These are phyloP conservation scores for Mortierella sp. DNA, from an alignment of 371 early-diverging fungal species.

Conservation along the genomic window DNA sequence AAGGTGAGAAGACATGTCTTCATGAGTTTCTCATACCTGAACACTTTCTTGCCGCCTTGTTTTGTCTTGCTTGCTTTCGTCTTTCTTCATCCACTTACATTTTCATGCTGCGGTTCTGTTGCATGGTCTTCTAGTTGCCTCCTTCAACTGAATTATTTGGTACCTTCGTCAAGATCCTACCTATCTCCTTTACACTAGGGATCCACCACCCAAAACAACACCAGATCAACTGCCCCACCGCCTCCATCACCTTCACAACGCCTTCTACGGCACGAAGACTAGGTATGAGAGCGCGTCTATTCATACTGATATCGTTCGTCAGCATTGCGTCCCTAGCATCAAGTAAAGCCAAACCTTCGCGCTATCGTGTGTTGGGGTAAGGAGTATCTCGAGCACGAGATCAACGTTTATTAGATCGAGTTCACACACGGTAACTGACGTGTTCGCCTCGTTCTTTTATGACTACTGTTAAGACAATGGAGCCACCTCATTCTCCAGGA, in stretches of 20 bases:
- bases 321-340: not conserved
- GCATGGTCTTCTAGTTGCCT: no score
- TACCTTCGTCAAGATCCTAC: no score
- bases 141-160: no score
- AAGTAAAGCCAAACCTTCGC: slow-evolving; percentile 1
- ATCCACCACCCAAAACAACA: no score
- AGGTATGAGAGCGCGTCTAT: slow-evolving; percentile 6
- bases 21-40: not conserved
- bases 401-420: not conserved
- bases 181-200: no score
- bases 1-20: not conserved
- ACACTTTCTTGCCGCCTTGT: not conserved
- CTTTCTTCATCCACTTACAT: no score
- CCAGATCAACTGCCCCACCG: no score
- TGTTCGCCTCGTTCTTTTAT: not conserved
- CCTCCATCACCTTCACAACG: not conserved
- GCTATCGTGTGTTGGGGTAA: slow-evolving; percentile 61
- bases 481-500: slow-evolving; percentile 19
- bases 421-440: not conserved
- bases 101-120: no score
- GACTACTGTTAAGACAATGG: slow-evolving; percentile 13
- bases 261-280: not conserved
- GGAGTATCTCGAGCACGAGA: no score
- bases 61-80: no score
- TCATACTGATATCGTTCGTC: not conserved